Percentiles rank a stretch among this genome's conserved stretches.
These are phyloP conservation scores for Alternaria incomplexa DNA, from an alignment of 2,329 filamentous ascomycete genomes.

Conservation along the genomic window DNA sequence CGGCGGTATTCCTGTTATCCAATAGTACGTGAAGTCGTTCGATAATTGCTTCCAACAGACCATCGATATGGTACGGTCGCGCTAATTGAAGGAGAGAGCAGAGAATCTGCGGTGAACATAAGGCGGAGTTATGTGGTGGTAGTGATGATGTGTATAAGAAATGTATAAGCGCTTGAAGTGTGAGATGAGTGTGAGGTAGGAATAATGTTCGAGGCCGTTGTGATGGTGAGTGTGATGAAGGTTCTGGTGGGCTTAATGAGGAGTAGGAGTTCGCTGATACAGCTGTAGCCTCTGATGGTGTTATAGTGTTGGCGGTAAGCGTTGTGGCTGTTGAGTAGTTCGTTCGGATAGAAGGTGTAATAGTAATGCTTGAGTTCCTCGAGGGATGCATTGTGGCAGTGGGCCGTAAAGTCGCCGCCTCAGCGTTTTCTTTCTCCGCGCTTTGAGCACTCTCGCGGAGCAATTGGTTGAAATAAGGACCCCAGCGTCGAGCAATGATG, in stretches of 20 bases:
- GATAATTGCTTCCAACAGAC: constrained; percentile 88
- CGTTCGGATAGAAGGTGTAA: constrained; percentile 71
- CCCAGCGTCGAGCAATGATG: constrained; percentile 87
- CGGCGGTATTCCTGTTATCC: constrained; percentile 91
- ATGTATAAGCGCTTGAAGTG: constrained; percentile 86
- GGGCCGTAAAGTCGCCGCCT: constrained; percentile 76
- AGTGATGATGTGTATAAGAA: constrained; percentile 93
- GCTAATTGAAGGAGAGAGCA: constrained; percentile 94
- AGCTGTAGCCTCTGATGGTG: constrained; percentile 43
- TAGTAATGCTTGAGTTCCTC: constrained; percentile 83
- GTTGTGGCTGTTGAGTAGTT: constrained; percentile 54
- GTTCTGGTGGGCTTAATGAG: constrained; percentile 60
- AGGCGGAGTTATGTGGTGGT: constrained; percentile 73
- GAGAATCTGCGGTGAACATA: constrained; percentile 93
- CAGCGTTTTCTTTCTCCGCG: constrained; percentile 65
- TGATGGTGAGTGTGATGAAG: constrained; percentile 59
- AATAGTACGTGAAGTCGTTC: constrained; percentile 87
- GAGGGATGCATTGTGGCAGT: constrained; percentile 60
- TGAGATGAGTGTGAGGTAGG: constrained; percentile 88
- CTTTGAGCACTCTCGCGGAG: constrained; percentile 75
- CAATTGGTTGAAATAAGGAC: constrained; percentile 92
- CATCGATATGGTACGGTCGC: constrained; percentile 90
- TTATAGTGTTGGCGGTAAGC: constrained; percentile 47
- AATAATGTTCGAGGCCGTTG: constrained; percentile 88
- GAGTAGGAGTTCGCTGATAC: constrained; percentile 51